Conservation (phyloP, 768 basidiomycete species). For the Boletus reticulatus region DNA sequence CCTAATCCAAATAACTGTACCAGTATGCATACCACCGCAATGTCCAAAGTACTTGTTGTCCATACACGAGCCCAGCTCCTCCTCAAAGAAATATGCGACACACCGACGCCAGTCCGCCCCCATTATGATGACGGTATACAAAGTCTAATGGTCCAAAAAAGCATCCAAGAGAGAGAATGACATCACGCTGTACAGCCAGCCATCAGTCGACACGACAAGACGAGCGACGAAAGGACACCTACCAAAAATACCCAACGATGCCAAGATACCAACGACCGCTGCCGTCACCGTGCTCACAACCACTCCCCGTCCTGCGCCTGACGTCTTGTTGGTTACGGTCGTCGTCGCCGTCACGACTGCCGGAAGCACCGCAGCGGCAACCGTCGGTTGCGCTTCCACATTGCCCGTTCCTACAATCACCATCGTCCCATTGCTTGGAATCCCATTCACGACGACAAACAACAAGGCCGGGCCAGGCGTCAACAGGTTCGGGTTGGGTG, state of each 20-base stretch:
- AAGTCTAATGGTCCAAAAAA: neutral
- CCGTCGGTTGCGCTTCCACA: conserved; percentile 67
- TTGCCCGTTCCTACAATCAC: conserved; percentile 79
- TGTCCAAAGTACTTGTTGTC: neutral
- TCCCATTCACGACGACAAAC: conserved; percentile 80
- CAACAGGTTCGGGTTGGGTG: conserved; percentile 82
- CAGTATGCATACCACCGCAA: no score
- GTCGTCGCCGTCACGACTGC: conserved; percentile 23
- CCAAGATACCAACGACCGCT: neutral
- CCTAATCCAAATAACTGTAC: no score
- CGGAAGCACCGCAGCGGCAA: conserved; percentile 41
- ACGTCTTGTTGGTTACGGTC: neutral
- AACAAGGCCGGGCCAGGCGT: conserved; percentile 86
- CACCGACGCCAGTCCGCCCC: no score
- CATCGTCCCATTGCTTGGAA: conserved; percentile 77
- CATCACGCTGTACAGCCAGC: neutral
- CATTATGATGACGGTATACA: neutral
- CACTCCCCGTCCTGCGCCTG: neutral
- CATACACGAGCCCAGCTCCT: neutral
- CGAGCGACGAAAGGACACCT: neutral
- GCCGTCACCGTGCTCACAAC: no score
- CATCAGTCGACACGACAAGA: neutral
- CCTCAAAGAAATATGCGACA: neutral
- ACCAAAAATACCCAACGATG: neutral
- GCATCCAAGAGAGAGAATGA: neutral